These are phyloP conservation scores for Coemansia sp. DNA, from an alignment of 192 early-diverging fungal species.

Conservation along the genomic window DNA sequence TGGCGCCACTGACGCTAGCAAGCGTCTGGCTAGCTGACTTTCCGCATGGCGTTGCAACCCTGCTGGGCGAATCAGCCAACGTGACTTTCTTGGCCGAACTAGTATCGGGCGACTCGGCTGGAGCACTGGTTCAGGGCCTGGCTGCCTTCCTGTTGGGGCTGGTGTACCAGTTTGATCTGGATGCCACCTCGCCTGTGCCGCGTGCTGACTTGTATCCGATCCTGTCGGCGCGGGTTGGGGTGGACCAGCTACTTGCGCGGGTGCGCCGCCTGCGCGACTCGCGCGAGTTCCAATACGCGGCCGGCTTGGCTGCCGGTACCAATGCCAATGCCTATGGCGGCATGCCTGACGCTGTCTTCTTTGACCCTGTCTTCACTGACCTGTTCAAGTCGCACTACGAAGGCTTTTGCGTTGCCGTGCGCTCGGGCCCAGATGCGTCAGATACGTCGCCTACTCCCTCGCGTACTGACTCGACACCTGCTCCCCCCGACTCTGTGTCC, in stretches of 20 bases:
- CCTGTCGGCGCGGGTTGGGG: slow-evolving; percentile 76
- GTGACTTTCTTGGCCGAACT: slow-evolving; percentile 89
- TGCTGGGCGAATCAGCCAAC: slow-evolving; percentile 84
- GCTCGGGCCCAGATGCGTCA: slow-evolving; percentile 21
- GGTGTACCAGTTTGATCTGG: slow-evolving; percentile 84
- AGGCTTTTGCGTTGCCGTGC: slow-evolving; percentile 36
- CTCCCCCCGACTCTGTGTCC: not conserved
- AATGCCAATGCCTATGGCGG: slow-evolving; percentile 58
- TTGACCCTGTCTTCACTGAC: slow-evolving; percentile 81
- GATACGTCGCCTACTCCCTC: slow-evolving; percentile 8
- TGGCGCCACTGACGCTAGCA: slow-evolving; percentile 75
- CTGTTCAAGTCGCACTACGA: slow-evolving; percentile 79
- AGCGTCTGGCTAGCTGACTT: slow-evolving; percentile 83
- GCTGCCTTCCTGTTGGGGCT: slow-evolving; percentile 82
- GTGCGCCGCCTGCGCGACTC: slow-evolving; percentile 82
- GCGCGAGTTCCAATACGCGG: slow-evolving; percentile 68
- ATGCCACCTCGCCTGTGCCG: slow-evolving; percentile 66
- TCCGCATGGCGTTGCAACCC: slow-evolving; percentile 69
- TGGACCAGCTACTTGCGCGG: slow-evolving; percentile 77
- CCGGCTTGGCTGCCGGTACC: slow-evolving; percentile 56
- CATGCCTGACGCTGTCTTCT: slow-evolving; percentile 61
- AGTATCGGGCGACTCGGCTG: slow-evolving; percentile 80
- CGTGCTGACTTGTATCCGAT: slow-evolving; percentile 71
- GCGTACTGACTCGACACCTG: slow-evolving; percentile 23
- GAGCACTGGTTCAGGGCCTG: slow-evolving; percentile 84